These are phyloP conservation scores for Neurospora terricola DNA, from an alignment of 495 filamentous ascomycete genomes.

Conservation along the genomic window DNA sequence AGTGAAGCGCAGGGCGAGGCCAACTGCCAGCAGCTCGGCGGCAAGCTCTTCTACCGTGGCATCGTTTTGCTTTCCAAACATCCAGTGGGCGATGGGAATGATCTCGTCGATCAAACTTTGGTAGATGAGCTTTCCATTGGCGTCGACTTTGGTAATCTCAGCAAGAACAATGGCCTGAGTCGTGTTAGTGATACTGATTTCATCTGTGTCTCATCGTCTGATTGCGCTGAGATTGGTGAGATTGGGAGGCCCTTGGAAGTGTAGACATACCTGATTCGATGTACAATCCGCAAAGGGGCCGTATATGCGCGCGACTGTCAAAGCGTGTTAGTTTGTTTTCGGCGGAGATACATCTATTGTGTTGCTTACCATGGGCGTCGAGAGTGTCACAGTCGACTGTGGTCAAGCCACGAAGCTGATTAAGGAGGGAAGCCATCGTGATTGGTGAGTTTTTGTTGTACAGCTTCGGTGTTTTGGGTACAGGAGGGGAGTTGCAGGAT, in stretches of 20 bases:
- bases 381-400: constrained; percentile 53
- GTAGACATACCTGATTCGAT: constrained; percentile 48
- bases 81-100: constrained; percentile 28
- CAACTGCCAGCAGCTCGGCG: constrained; percentile 52
- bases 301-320: constrained; percentile 40
- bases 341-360: not conserved
- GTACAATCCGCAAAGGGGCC: constrained; percentile 57
- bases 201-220: not conserved
- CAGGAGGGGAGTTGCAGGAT: not conserved
- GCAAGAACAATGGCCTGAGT: constrained; percentile 47
- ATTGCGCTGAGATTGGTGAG: not conserved
- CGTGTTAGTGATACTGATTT: not conserved
- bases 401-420: constrained; percentile 35
- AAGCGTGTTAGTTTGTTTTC: constrained; percentile 1
- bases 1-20: constrained; percentile 33
- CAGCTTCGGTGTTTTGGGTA: not conserved
- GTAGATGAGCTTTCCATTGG: constrained; percentile 34
- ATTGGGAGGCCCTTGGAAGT: not conserved
- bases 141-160: constrained; percentile 36
- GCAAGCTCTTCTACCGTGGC: constrained; percentile 40
- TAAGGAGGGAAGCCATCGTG: constrained; percentile 18
- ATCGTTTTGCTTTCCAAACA: constrained; percentile 26
- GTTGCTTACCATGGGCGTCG: constrained; percentile 39
- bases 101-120: constrained; percentile 36
- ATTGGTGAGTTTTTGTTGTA: not conserved